Percentiles rank a stretch among this genome's conserved stretches.
These are phyloP conservation scores for Termitomyces sp. DNA, from an alignment of 768 basidiomycete species.

Conservation along the genomic window DNA sequence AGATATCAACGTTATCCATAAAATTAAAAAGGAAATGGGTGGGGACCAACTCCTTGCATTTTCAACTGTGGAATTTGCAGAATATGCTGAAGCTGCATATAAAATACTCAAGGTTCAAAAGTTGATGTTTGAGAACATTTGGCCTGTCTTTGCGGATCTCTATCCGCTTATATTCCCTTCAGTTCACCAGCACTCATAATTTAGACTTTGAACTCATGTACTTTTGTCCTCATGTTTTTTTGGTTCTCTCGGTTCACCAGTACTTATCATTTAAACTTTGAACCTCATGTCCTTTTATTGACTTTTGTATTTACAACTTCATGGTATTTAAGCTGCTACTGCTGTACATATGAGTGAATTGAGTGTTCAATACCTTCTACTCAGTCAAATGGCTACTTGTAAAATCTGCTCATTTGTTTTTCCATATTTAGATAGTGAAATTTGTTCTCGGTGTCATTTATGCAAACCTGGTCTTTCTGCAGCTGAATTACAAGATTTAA, in stretches of 20 bases:
- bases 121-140: neutral
- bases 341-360: neutral
- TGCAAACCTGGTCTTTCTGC: neutral
- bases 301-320: neutral
- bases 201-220: too few species aligned
- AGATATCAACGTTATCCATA: conserved; percentile 17
- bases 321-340: neutral
- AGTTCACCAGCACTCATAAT: too few species aligned
- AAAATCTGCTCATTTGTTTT: neutral
- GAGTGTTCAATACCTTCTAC: neutral
- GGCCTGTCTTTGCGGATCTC: neutral
- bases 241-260: neutral
- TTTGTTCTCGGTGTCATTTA: neutral
- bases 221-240: neutral
- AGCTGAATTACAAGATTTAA: neutral
- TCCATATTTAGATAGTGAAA: neutral
- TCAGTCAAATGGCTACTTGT: neutral
- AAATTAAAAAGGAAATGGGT: conserved; percentile 24
- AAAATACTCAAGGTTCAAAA: neutral
- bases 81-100: neutral
- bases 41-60: neutral
- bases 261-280: too few species aligned
- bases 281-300: too few species aligned
- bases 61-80: conserved; percentile 18
- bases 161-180: neutral